A percentile compares a stretch with the other conserved stretches of the same genome.
Evolutionary conservation across 495 filamentous ascomycete species (phyloP).

Genomic region (Podospora bellae-mahoneyi): DNA sequence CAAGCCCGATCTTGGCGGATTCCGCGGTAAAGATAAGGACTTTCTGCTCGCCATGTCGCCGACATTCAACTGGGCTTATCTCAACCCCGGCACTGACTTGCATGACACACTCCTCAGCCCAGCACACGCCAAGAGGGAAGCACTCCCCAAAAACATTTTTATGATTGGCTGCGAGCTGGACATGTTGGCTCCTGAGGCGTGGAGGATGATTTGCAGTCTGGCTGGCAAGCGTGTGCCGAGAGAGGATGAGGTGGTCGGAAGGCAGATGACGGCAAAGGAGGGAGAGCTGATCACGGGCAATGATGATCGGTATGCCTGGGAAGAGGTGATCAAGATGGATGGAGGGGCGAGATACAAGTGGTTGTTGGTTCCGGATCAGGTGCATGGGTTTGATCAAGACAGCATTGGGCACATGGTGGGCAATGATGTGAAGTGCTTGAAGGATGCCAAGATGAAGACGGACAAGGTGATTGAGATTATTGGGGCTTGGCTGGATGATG

Average conservation of each 20-base stretch:
- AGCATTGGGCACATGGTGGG: constrained; percentile 9
- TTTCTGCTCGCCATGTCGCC: constrained; percentile 21
- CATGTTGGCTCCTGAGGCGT: constrained; percentile 35
- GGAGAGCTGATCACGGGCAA: constrained; percentile 28
- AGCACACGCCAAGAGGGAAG: constrained; percentile 26
- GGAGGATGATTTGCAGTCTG: constrained; percentile 36
- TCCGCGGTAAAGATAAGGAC: constrained; percentile 27
- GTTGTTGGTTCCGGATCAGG: constrained; percentile 41
- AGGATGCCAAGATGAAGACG: constrained; percentile 36
- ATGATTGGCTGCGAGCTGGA: constrained; percentile 55
- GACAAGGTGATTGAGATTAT: constrained; percentile 32
- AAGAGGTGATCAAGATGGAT: constrained; percentile 23
- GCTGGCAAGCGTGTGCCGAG: constrained; percentile 26
- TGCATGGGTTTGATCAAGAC: constrained; percentile 41
- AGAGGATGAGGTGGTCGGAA: constrained; percentile 17
- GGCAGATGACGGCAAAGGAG: constrained; percentile 17
- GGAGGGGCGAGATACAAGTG: constrained; percentile 32
- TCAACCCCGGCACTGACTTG: constrained; percentile 21
- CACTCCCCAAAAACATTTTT: constrained; percentile 38
- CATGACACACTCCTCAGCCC: constrained; percentile 35
- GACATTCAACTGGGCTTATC: constrained; percentile 37
- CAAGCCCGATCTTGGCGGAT: constrained; percentile 33
- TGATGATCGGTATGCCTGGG: constrained; percentile 39
- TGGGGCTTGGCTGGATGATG: constrained; percentile 35
- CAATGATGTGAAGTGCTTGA: constrained; percentile 18